Percentiles rank a stretch among this genome's conserved stretches.
Conservation (phyloP, 805 yeast genomes). For the Dipodascus geniculatus region DNA sequence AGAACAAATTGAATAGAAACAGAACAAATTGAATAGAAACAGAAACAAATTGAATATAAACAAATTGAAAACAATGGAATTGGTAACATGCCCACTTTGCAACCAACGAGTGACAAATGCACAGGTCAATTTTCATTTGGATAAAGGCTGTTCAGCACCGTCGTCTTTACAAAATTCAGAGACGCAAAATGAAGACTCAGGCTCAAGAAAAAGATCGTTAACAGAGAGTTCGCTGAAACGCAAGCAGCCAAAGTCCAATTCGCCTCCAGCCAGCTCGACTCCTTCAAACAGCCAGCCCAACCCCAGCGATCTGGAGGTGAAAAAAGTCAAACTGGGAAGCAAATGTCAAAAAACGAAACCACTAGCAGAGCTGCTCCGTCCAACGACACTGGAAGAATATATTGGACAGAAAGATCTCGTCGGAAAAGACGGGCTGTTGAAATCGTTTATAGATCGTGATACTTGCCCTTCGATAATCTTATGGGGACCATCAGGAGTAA, state of each 20-base stretch:
- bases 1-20: background rate
- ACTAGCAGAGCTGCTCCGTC: slow-evolving; percentile 76
- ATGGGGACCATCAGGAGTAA: slow-evolving; percentile 93
- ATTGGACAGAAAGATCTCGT: slow-evolving; percentile 80
- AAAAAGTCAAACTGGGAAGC: background rate
- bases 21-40: background rate
- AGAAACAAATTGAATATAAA: background rate
- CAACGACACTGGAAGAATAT: slow-evolving; percentile 51
- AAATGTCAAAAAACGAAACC: slow-evolving; percentile 28
- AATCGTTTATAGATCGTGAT: slow-evolving; percentile 45
- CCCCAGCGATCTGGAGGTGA: background rate
- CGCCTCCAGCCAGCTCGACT: no score
- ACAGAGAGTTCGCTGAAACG: background rate
- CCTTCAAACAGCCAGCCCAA: no score
- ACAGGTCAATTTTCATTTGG: slow-evolving; percentile 24
- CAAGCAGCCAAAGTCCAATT: no score
- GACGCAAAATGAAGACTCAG: slow-evolving; percentile 4
- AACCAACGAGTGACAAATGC: slow-evolving; percentile 19
- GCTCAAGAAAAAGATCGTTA: slow-evolving; percentile 1
- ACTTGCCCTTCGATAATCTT: slow-evolving; percentile 67
- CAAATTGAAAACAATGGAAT: background rate
- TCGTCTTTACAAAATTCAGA: background rate
- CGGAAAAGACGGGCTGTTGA: slow-evolving; percentile 48
- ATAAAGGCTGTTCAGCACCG: slow-evolving; percentile 23
- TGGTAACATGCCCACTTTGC: slow-evolving; percentile 22